Evolutionary conservation across 495 filamentous ascomycete genomes (phyloP).

Genomic region (Eremomyces bilateralis): DNA sequence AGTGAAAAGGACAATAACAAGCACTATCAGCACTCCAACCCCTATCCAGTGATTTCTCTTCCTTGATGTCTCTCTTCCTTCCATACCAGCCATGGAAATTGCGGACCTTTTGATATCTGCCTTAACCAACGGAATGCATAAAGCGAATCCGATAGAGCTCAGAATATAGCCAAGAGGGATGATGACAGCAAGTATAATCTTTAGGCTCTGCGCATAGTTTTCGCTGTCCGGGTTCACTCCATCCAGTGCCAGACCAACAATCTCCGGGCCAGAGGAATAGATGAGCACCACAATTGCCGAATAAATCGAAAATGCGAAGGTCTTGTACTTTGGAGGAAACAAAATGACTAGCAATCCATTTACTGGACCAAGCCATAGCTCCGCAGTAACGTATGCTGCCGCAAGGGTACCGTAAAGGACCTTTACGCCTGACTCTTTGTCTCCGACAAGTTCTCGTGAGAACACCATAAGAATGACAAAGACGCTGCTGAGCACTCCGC

Average conservation of each 20-base stretch:
- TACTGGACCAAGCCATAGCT: constrained; percentile 17
- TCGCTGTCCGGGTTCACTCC: constrained; percentile 6
- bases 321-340: constrained; percentile 16
- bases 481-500: constrained; percentile 17
- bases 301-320: constrained; percentile 17
- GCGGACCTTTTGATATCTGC: constrained; percentile 9
- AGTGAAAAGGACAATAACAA: too few species aligned
- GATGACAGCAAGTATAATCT: constrained; percentile 11
- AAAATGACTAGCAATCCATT: constrained; percentile 11
- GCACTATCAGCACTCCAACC: too few species aligned
- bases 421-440: constrained; percentile 6
- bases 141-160: constrained; percentile 12
- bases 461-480: constrained; percentile 17
- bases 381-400: constrained; percentile 15
- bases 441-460: constrained; percentile 8
- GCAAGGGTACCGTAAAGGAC: constrained; percentile 16
- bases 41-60: too few species aligned
- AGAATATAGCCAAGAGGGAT: constrained; percentile 16
- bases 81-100: too few species aligned
- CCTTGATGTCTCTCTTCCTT: too few species aligned
- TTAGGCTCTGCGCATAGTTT: constrained; percentile 8
- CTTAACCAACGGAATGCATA: constrained; percentile 9
- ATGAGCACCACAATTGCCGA: constrained; percentile 13
- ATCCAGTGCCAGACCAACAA: constrained; percentile 13
- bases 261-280: constrained; percentile 14